Percentiles rank a stretch among this genome's conserved stretches.
Conservation (phyloP, 495 filamentous ascomycete genomes). For the Aspergillus affinis region DNA sequence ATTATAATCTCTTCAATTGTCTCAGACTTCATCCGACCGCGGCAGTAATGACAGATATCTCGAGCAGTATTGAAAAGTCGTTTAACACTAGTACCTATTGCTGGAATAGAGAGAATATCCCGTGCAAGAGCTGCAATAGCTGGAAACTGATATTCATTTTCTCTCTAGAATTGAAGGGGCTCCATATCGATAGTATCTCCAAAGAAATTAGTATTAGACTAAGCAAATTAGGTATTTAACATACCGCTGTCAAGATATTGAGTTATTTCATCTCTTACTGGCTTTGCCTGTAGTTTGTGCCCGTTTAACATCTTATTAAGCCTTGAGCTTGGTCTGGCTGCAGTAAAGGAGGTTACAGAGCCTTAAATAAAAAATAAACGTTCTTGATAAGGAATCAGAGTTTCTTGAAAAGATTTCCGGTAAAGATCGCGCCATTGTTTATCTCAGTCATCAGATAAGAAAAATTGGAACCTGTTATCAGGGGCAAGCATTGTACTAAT, state of each 20-base stretch:
- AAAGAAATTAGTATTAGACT: not conserved
- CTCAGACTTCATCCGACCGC: too few relatives aligned
- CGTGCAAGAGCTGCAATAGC: not conserved
- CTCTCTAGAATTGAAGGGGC: slow-evolving; percentile 4
- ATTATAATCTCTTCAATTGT: slow-evolving; percentile 11
- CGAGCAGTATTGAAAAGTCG: too few relatives aligned
- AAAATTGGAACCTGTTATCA: slow-evolving; percentile 18
- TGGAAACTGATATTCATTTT: slow-evolving; percentile 2
- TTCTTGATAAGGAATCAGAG: slow-evolving; percentile 7
- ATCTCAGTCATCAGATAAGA: slow-evolving; percentile 15
- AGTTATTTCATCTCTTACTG: slow-evolving; percentile 5
- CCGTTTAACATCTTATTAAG: not conserved
- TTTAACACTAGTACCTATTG: too few relatives aligned
- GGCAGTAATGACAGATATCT: too few relatives aligned
- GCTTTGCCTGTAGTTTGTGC: not conserved
- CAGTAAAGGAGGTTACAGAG: too few relatives aligned
- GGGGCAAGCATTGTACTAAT: slow-evolving; percentile 18
- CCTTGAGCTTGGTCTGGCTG: not conserved
- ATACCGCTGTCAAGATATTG: too few relatives aligned
- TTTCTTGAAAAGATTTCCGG: slow-evolving; percentile 7
- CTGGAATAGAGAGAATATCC: too few relatives aligned
- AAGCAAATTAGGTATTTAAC: slow-evolving; percentile 3
- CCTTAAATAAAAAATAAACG: not conserved
- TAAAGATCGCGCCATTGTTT: slow-evolving; percentile 9
- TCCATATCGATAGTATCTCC: slow-evolving; percentile 1